Conservation (phyloP, 2,329 filamentous ascomycete species). For the Trichophyton mentagrophytes region DNA sequence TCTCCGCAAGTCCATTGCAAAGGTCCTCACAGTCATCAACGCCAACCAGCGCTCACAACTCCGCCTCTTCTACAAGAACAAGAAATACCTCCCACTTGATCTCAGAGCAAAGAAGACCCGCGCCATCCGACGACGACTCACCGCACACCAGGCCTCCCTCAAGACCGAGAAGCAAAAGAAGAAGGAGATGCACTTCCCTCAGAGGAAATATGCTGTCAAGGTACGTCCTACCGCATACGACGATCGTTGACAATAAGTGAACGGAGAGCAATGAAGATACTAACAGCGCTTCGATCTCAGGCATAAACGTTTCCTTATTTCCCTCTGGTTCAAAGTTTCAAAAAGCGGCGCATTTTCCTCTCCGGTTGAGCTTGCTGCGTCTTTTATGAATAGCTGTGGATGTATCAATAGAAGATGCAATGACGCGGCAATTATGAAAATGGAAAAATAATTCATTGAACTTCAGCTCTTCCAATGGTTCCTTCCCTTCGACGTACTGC, state of each 20-base stretch:
- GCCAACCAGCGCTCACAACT: constrained; percentile 97
- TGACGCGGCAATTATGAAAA: constrained; percentile 5
- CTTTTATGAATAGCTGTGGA: constrained; percentile 2
- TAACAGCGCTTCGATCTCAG: not conserved
- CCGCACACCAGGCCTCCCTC: constrained; percentile 74
- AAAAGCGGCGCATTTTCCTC: not conserved
- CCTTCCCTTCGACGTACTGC: not conserved
- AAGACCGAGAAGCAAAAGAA: constrained; percentile 93
- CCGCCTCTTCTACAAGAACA: constrained; percentile 98
- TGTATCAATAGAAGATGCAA: constrained; percentile 5
- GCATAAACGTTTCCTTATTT: not conserved
- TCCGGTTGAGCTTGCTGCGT: not conserved
- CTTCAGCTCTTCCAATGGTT: not conserved
- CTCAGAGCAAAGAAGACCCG: constrained; percentile 97
- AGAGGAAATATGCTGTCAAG: constrained; percentile 99
- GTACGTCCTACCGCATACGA: constrained; percentile 37
- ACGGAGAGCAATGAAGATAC: not conserved
- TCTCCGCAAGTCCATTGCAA: constrained; percentile 98
- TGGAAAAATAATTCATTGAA: not conserved
- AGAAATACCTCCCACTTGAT: constrained; percentile 98
- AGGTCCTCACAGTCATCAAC: constrained; percentile 98
- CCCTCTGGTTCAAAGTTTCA: not conserved
- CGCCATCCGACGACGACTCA: constrained; percentile 90
- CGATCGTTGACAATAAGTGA: not conserved
- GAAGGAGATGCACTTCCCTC: constrained; percentile 88